Percentiles rank a stretch among this genome's conserved stretches.
phyloP scores from a whole-genome alignment of 1,284 basidiomycete genomes.

The Sanghuangporus sanghuang region DNA sequence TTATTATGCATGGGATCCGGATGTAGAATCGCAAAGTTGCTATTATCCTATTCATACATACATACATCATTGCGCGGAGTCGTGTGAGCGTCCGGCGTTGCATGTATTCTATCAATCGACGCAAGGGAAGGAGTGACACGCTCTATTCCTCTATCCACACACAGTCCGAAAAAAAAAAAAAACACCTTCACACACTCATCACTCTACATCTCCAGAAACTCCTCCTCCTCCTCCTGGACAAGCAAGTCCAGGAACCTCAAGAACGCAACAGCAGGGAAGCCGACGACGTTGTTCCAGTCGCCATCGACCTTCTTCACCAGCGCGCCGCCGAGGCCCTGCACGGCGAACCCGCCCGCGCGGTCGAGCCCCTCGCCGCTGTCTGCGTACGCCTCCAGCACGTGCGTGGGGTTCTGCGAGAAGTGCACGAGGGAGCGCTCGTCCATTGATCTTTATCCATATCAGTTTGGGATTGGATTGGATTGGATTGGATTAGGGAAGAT shows the following conservation, averaged over 20 bases:
- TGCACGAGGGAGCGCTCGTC: slow-evolving; percentile 80
- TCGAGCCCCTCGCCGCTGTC: slow-evolving; percentile 87
- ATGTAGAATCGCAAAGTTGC: background rate
- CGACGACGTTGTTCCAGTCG: slow-evolving; percentile 90
- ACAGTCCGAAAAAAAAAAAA: too few relatives aligned
- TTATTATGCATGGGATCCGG: background rate
- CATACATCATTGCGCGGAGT: background rate
- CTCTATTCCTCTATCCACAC: too few relatives aligned
- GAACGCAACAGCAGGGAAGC: slow-evolving; percentile 81
- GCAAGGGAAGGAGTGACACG: too few relatives aligned
- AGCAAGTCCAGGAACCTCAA: slow-evolving; percentile 64
- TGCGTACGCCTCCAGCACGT: slow-evolving; percentile 79
- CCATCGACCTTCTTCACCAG: slow-evolving; percentile 85
- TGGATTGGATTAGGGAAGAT: too few relatives aligned
- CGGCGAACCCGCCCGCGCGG: slow-evolving; percentile 91
- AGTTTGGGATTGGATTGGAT: too few relatives aligned
- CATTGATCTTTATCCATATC: slow-evolving; percentile 79
- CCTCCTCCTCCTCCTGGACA: slow-evolving; percentile 64
- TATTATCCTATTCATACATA: background rate
- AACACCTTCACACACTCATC: too few relatives aligned
- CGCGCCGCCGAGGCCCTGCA: slow-evolving; percentile 85
- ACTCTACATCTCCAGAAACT: slow-evolving; percentile 57
- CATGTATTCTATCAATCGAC: background rate
- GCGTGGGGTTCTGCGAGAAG: slow-evolving; percentile 67
- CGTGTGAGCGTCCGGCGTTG: background rate